Evolutionary conservation across 2,329 filamentous ascomycete genomes (phyloP), one percentile per base, ranked within the genome.

Genomic region (Colletotrichum graminicola): DNA sequence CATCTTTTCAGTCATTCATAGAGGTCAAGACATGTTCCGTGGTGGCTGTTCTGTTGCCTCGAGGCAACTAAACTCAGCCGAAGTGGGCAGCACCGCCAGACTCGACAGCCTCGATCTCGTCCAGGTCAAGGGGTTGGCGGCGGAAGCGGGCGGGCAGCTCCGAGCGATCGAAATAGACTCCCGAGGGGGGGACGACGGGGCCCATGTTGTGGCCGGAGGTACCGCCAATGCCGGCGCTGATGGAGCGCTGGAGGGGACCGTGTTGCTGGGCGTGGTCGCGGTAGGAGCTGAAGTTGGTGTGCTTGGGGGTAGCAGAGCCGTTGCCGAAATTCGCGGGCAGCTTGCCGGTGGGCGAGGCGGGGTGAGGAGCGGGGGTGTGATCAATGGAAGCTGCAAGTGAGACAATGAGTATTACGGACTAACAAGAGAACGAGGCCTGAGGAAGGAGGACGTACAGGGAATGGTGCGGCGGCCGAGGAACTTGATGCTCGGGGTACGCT

Each of bases 61-160:
- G 2, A 14, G 23, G 18, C n/a, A 52, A 36, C 0, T 14, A 21
- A 7, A 52, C 72, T 84, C 79, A 89, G 73, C 84, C 83, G 74
- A 87, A 82, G 67, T 86, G 79, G 45, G 87, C 83, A 43, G 95
- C 96, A 68, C 96, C 96, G 66, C 95, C 96, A 67, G 94, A 96
- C 89, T 98, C 94, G 78, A 99, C 89, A 29, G 94, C 95, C 82
- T 98, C 96, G 72, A 99, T 99, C 88, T 99, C 96, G 54, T 91
- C 91, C 76, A 91, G 83, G 47, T 89, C 91, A 83, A 95, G 93
- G 16, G 90, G 88, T 60, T 89, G 85, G 75, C 94, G 89, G 78
- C 91, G 90, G 89, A 98, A 99, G 77, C 95, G 90, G 74, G 86
- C 80, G 23, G 96, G 95, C 32, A 99, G 90, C 84, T 99, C 93